These are phyloP conservation scores for Backusella westeae DNA, from an alignment of 192 early-diverging fungal species.

Conservation along the genomic window DNA sequence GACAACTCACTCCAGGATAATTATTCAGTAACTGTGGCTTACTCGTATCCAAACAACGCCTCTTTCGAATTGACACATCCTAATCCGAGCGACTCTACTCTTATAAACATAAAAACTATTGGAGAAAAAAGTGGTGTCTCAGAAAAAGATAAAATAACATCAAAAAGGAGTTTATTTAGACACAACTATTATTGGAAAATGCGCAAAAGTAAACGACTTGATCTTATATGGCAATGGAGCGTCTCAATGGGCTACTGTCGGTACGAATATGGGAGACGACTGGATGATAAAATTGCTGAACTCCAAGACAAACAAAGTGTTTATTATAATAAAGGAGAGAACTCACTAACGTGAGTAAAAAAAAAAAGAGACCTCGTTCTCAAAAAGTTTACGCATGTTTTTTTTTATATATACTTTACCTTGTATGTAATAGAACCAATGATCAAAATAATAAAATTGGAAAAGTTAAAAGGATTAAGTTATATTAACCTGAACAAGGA, in stretches of 20 bases:
- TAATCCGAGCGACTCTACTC: neutral
- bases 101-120: neutral
- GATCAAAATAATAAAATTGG: neutral
- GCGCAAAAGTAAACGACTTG: neutral
- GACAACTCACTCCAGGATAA: neutral
- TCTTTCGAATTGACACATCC: neutral
- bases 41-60: neutral
- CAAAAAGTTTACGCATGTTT: too few species aligned
- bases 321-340: neutral
- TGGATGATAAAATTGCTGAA: constrained; percentile 9
- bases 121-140: neutral
- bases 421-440: neutral
- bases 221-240: constrained; percentile 9
- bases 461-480: neutral
- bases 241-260: constrained; percentile 10
- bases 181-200: neutral
- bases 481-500: neutral
- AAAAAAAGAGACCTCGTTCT: neutral
- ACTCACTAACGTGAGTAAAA: neutral
- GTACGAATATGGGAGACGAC: neutral
- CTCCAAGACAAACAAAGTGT: constrained; percentile 1
- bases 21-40: neutral
- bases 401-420: neutral
- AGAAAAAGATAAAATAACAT: neutral
- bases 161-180: neutral